phyloP scores from a whole-genome alignment of 2,329 filamentous ascomycete genomes.

The Penicillium nordicum region DNA sequence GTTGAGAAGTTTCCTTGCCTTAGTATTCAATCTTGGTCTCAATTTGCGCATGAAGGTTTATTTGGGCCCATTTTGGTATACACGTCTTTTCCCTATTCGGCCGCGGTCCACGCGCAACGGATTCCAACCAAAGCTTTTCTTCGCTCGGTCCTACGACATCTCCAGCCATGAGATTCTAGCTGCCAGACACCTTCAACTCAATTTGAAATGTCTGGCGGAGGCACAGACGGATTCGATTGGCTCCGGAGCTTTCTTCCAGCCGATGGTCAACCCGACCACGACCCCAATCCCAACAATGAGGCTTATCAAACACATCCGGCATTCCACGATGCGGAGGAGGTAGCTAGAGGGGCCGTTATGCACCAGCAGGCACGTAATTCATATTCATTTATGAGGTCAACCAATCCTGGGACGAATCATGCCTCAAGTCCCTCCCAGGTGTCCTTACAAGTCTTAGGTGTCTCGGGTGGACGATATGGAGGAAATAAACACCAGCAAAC shows the following conservation, averaged over 20 bases:
- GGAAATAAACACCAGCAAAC: background rate
- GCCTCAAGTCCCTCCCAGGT: background rate
- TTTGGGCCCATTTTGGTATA: background rate
- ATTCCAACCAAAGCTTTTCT: background rate
- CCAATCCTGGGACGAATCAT: background rate
- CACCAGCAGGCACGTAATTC: background rate
- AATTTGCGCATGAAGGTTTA: background rate
- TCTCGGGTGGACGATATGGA: background rate
- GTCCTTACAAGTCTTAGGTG: background rate
- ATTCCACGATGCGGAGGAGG: constrained; percentile 7
- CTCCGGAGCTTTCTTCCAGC: background rate
- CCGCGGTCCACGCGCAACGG: background rate
- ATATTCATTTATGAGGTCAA: background rate
- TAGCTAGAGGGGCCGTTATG: background rate
- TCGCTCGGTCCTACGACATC: background rate
- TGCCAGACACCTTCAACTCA: background rate
- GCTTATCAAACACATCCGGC: constrained; percentile 7
- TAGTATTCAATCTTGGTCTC: too few relatives aligned
- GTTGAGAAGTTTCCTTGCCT: too few relatives aligned
- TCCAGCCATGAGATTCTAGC: background rate
- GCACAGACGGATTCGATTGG: background rate
- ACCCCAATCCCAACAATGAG: background rate
- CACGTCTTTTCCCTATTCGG: background rate
- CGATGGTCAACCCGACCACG: background rate
- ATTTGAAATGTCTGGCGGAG: background rate